Percentiles rank a stretch among this genome's conserved stretches.
These are phyloP conservation scores for Syncephalis plumigaleata DNA, from an alignment of 371 early-diverging fungal genomes.

Conservation along the genomic window DNA sequence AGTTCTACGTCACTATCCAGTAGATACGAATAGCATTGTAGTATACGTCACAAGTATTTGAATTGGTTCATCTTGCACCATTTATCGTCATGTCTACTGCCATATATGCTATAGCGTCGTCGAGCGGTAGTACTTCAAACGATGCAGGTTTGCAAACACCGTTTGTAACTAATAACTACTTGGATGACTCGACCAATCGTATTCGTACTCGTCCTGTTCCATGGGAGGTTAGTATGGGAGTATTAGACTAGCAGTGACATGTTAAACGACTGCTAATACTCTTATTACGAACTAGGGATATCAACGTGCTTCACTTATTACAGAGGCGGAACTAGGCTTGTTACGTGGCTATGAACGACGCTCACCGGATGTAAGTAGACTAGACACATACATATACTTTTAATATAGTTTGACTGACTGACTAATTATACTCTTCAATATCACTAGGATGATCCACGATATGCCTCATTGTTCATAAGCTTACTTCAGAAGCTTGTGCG, in stretches of 20 bases:
- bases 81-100: not conserved
- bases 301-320: slow-evolving; percentile 68
- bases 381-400: slow-evolving; percentile 17
- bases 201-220: slow-evolving; percentile 67
- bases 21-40: too few species aligned
- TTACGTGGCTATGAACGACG: slow-evolving; percentile 40
- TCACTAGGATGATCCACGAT: slow-evolving; percentile 11
- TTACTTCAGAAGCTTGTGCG: slow-evolving; percentile 65
- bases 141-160: too few species aligned
- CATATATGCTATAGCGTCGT: slow-evolving; percentile 21
- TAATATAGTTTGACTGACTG: not conserved
- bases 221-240: slow-evolving; percentile 73
- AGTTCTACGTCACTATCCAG: too few species aligned
- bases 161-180: slow-evolving; percentile 55
- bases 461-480: slow-evolving; percentile 42
- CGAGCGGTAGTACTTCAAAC: too few species aligned
- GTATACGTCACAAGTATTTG: too few species aligned
- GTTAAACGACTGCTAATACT: not conserved
- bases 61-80: slow-evolving; percentile 26
- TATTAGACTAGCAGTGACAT: slow-evolving; percentile 54
- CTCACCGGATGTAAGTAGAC: slow-evolving; percentile 8
- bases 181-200: slow-evolving; percentile 54
- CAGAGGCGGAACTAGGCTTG: slow-evolving; percentile 53
- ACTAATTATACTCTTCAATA: not conserved
- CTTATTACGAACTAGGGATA: slow-evolving; percentile 45